These are phyloP conservation scores for Galerina marginata DNA, from an alignment of 768 basidiomycete species.

Conservation along the genomic window DNA sequence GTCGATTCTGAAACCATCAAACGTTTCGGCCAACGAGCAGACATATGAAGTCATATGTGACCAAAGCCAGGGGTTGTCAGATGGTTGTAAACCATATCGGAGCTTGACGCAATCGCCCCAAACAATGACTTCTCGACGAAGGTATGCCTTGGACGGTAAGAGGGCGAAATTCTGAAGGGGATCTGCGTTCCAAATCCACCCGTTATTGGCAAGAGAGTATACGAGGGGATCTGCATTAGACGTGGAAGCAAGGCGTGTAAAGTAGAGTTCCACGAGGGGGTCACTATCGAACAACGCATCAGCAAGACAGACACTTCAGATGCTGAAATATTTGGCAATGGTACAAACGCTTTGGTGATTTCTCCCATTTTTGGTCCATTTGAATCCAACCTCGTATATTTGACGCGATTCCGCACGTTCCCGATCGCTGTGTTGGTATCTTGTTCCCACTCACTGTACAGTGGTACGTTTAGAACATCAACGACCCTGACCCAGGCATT, in stretches of 20 bases:
- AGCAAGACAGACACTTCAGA: conserved; percentile 2
- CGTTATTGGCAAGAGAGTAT: conserved; percentile 94
- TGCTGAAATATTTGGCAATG: not conserved
- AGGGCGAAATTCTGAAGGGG: conserved; percentile 95
- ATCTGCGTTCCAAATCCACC: conserved; percentile 98
- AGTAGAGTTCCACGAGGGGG: conserved; percentile 91
- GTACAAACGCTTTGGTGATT: conserved; percentile 75
- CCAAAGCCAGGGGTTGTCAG: conserved; percentile 95
- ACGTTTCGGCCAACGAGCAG: conserved; percentile 74
- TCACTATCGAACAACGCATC: conserved; percentile 46
- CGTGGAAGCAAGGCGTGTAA: conserved; percentile 73
- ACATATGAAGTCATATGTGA: conserved; percentile 88
- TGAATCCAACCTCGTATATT: conserved; percentile 80
- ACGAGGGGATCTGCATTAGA: conserved; percentile 50
- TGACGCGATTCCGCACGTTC: conserved; percentile 75
- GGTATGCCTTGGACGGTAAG: conserved; percentile 90
- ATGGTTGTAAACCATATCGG: conserved; percentile 83
- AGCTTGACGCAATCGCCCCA: conserved; percentile 99
- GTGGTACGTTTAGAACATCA: conserved; percentile 86
- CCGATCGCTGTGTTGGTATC: conserved; percentile 79
- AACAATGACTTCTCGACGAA: conserved; percentile 94
- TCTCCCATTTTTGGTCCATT: conserved; percentile 85
- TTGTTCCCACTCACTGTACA: conserved; percentile 87
- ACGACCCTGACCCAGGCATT: conserved; percentile 80
- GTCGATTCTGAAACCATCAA: conserved; percentile 97